phyloP scores from a whole-genome alignment of 2,329 filamentous ascomycete genomes.

The Trichoderma sp. region DNA sequence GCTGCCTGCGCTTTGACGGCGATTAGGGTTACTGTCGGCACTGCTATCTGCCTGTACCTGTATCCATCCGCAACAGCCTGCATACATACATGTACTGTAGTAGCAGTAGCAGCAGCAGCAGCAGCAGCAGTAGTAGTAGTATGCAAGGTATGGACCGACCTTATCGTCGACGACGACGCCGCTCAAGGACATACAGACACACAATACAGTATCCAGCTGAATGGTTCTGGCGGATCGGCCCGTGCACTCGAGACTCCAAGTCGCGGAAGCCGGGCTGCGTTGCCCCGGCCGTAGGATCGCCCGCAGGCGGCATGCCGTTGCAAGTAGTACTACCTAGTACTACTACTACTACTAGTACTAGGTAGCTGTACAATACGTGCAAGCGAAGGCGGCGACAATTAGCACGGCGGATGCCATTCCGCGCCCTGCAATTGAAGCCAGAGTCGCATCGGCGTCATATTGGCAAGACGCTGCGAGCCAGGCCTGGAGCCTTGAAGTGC shows the following conservation, averaged over 20 bases:
- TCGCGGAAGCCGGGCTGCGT: not conserved
- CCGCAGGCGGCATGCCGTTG: not conserved
- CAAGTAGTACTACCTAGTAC: not conserved
- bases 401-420: not conserved
- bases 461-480: not conserved
- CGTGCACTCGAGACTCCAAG: not conserved
- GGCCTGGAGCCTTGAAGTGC: not conserved
- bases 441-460: not conserved
- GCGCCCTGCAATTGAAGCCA: not conserved
- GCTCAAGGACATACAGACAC: too few relatives aligned
- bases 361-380: too few relatives aligned
- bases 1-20: not conserved
- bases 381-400: too few relatives aligned
- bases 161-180: too few relatives aligned
- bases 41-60: too few relatives aligned
- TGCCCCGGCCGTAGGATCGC: conserved; percentile 7
- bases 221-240: conserved; percentile 13
- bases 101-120: too few relatives aligned
- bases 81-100: too few relatives aligned
- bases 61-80: not conserved
- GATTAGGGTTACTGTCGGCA: not conserved
- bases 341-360: not conserved
- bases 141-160: too few relatives aligned
- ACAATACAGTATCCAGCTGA: conserved; percentile 7
- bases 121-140: too few relatives aligned